Base-by-base conservation (phyloP, 2,329 filamentous ascomycete species). In the Fusarium euwallaceae region DNA sequence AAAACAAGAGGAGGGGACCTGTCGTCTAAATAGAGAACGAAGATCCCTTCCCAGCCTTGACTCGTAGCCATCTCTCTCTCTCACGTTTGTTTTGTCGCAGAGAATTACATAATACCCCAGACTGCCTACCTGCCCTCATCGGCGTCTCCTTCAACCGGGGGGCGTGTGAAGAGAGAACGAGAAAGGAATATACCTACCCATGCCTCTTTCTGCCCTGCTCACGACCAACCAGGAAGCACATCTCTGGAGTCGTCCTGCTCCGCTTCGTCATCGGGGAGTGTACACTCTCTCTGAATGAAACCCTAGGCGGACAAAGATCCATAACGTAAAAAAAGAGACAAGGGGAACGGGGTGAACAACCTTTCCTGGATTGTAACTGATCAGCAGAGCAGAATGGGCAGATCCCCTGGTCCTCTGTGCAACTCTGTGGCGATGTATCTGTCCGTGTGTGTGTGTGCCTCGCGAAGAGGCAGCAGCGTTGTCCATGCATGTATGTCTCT, bases 291-390 rank as follows among this genome's bases (percentile, higher is more conserved):
- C 63, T 62, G 58, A 55, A 76, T 76, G 66, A 41, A 67, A 73
- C 70, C 70, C 70, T 63, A 58, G 61, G 65, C 66, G 69, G 64
- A 67, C 59, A 51, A 67, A 67, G 67, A 67, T 70, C 63, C 66
- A 77, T 76, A 70, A 76, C 76, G 76, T 76, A 78, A 77, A 56
- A 65, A 32, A 32, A 32, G 29, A 32, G 29, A 45, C 70, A 32
- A 67, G 59, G 67, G 24, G 24, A 27, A 61, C 48, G 64, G 43
- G 61, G 36, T 67, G 24, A 27, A 39, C 22, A 24, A 43, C 48
- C 51, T 65, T 66, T 45, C 29, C 45, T 66, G 58, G 43, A 36
- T 63, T 58, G 53, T 58, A 6, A 16, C 22, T 34, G 53, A 58
- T 58, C 53, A 58, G 53, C 53, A 58, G 53, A 58, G 53, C 29